phyloP scores from a whole-genome alignment of 352 stramenopile species.

The Pythium chondricola region DNA sequence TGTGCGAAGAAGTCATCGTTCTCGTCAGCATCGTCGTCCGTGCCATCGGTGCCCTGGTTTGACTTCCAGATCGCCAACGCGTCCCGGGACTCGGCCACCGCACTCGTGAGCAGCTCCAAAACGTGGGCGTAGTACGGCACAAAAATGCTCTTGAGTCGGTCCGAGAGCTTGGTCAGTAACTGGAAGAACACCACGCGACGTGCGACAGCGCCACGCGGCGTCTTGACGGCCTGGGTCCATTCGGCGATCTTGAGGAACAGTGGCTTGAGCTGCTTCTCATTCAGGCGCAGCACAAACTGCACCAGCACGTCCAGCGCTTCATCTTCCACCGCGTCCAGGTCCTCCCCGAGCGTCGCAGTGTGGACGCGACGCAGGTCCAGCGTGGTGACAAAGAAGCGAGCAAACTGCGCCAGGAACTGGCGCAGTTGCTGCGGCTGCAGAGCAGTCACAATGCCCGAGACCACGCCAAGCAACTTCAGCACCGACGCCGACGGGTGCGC shows the following conservation, averaged over 20 bases:
- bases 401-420: constrained; percentile 64
- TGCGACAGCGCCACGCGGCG: constrained; percentile 24
- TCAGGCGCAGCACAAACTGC: constrained; percentile 82
- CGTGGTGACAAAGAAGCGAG: constrained; percentile 77
- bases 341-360: constrained; percentile 31
- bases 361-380: constrained; percentile 75
- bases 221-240: constrained; percentile 53
- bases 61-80: constrained; percentile 39
- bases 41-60: constrained; percentile 10
- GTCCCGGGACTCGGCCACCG: constrained; percentile 42
- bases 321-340: constrained; percentile 70
- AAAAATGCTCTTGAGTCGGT: constrained; percentile 81
- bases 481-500: constrained; percentile 41
- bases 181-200: constrained; percentile 80
- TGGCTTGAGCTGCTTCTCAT: constrained; percentile 87
- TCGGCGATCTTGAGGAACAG: constrained; percentile 82
- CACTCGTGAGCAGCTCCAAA: constrained; percentile 45
- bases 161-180: constrained; percentile 71
- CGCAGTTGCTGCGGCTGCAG: constrained; percentile 51
- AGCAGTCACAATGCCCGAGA: constrained; percentile 50
- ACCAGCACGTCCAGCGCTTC: constrained; percentile 70
- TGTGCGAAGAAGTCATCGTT: constrained; percentile 60
- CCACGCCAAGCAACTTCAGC: constrained; percentile 62
- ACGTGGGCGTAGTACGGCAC: constrained; percentile 85
- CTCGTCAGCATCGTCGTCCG: constrained; percentile 29